Evolutionary conservation across 78 protist species (phyloP), one percentile per base, ranked within the genome.

Genomic region (Dictyostelium citrinum): DNA sequence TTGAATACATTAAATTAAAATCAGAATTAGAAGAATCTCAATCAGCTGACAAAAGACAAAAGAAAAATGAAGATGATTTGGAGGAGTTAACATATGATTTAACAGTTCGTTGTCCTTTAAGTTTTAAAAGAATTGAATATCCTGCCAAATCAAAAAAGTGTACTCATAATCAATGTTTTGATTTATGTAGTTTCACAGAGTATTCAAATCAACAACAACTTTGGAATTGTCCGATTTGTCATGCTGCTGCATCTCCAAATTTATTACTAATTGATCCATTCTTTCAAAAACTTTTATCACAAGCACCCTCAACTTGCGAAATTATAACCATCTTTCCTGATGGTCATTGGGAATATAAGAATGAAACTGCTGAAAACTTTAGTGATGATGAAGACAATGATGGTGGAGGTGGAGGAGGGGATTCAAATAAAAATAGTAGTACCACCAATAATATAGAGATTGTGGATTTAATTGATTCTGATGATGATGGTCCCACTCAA

Each of bases 211-310:
- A 83, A 71, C 90, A 83, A 83, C 90, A 83, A 51, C 49, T 83
- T 10, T 83, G 67, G 70, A 83, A 83, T 72, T 83, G 90, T 72
- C 90, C 90, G 31, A 71, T 83, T 10, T 83, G 90, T 64, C 82
- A 83, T 83, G 20, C 10, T 3, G 27, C 49, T 0, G 61, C 82
- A 7, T 22, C 79, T 7, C 90, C 90, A 43, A 29, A 33, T 5
- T 3, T 11, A 16, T 27, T 83, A 29, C 5, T 24, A 16, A 14
- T 71, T 35, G 90, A 83, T 46, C 5, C 20, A 27, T 83, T 46
- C 58, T 72, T 49, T 72, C n/a, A 67, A 35, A 71, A 68, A 20
- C 41, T 83, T 12, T 20, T 83, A 12, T 22, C 37, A 24, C 24
- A 70, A 7, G 67, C 81, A 31, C 90, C 90, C 49, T 17, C 35